Conservation (phyloP, 208 protist species). For the Leishmania turanica region DNA sequence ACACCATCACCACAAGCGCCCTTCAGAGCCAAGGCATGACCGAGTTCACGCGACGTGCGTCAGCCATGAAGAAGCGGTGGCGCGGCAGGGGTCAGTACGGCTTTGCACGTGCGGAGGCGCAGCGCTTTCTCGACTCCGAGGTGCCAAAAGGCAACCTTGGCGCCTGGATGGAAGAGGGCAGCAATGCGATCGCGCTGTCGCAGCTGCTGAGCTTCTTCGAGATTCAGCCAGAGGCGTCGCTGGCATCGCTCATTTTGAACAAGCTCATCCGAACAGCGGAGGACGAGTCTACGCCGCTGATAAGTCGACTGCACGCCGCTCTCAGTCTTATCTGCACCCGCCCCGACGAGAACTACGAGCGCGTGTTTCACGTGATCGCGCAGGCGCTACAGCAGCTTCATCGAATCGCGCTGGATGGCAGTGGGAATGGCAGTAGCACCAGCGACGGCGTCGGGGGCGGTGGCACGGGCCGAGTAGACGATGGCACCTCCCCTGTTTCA, state of each 20-base stretch:
- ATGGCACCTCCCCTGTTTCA: background rate
- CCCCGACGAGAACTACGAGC: constrained; percentile 80
- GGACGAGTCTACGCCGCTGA: constrained; percentile 26
- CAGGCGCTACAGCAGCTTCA: constrained; percentile 41
- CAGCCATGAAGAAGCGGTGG: constrained; percentile 66
- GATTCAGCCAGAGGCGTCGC: constrained; percentile 64
- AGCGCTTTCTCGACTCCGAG: constrained; percentile 81
- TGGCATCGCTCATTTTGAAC: constrained; percentile 64
- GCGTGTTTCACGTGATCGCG: constrained; percentile 57
- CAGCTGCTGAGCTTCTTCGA: constrained; percentile 81
- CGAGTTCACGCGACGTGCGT: constrained; percentile 20
- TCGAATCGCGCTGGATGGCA: background rate
- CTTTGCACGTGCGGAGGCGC: constrained; percentile 68
- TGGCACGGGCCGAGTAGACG: background rate
- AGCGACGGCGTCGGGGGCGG: background rate
- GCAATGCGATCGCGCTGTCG: constrained; percentile 72
- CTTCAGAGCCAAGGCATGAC: background rate
- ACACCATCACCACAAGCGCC: background rate
- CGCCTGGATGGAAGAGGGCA: constrained; percentile 74
- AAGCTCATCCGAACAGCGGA: constrained; percentile 65
- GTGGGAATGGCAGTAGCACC: background rate
- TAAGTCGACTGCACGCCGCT: constrained; percentile 40
- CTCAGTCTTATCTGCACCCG: constrained; percentile 39
- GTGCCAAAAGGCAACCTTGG: constrained; percentile 63
- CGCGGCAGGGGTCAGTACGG: constrained; percentile 62